Conservation (phyloP, 306 rosid genomes). For the Casuarina cunninghamiana region DNA sequence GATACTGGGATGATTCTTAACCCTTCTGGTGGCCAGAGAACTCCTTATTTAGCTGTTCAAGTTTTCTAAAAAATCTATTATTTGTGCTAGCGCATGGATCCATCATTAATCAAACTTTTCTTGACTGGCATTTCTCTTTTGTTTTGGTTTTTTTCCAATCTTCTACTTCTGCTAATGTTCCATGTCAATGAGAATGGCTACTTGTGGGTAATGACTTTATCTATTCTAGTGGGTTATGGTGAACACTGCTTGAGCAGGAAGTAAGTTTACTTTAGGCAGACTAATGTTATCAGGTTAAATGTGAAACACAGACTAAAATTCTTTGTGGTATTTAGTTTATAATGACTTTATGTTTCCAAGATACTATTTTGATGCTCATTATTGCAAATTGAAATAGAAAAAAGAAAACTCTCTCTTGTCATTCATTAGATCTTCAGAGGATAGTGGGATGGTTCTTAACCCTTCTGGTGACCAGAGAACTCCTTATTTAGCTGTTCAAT, state of each 20-base stretch:
- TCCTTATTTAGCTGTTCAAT: neutral
- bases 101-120: neutral
- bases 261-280: neutral
- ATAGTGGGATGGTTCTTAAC: conserved; percentile 10
- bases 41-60: neutral
- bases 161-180: neutral
- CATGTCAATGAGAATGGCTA: neutral
- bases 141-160: neutral
- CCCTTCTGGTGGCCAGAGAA: neutral
- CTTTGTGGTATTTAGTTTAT: neutral
- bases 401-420: neutral
- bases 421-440: neutral
- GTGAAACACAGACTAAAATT: neutral
- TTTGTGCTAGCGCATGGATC: neutral
- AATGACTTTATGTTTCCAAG: conserved; percentile 4
- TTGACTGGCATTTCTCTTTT: neutral
- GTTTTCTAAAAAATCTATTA: neutral
- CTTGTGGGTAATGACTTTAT: too few species aligned
- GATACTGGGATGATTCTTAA: conserved; percentile 8
- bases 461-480: neutral
- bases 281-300: neutral
- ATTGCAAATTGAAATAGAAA: neutral
- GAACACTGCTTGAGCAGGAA: neutral
- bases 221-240: too few species aligned
- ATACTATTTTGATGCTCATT: neutral